Base-by-base conservation (phyloP, 371 early-diverging fungal genomes). In the Coemansia sp. region DNA sequence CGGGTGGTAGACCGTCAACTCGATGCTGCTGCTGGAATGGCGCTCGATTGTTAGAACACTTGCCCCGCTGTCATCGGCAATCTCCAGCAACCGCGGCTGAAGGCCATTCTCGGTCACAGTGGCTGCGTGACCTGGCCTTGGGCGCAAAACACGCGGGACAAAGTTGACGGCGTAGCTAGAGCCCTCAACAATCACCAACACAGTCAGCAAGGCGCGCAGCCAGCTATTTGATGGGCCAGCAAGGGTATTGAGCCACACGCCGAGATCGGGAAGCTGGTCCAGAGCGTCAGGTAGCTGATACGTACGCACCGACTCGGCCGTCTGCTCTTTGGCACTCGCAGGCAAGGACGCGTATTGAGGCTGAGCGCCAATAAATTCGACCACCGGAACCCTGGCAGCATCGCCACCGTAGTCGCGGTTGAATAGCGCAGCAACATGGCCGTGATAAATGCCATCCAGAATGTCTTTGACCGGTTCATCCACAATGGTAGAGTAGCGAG, bases 131-230 rank as follows among this genome's bases (percentile, higher is more conserved):
- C 87, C 85, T 38, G 84, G 80, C 64, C 94, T 88, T 29, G 96
- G 95, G 55, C 87, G 86, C 79, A 95, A 83, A 59, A 94, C 79
- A 16, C 85, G 86, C 46, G 82, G 81, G 31, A 94, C 78, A 40
- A 90, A 90, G 81, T 94, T 97, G 63, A 88, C 86, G 36, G 83
- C 77, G 59, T 88, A 86, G 66, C 78, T 82, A 64, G 88, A 81
- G 55, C 86, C 92, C 66, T 94, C 92, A 39, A 94, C 89, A 60
- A 94, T 86, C 55, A 86, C 81, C 18, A 86, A 81, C 12, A 92
- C 80, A 3, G 90, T 90, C 62, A 97, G 77, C 55, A 97, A 77
- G 2, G 95, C 94, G 38, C 89, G 89, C 58, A 94, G 81, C 97
- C 97, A 97, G 57, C 83, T 87, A 62, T 83, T 83, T 7, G 83